These are phyloP conservation scores for Starmerella sirachaensis DNA, from an alignment of 805 yeast species.

Conservation along the genomic window DNA sequence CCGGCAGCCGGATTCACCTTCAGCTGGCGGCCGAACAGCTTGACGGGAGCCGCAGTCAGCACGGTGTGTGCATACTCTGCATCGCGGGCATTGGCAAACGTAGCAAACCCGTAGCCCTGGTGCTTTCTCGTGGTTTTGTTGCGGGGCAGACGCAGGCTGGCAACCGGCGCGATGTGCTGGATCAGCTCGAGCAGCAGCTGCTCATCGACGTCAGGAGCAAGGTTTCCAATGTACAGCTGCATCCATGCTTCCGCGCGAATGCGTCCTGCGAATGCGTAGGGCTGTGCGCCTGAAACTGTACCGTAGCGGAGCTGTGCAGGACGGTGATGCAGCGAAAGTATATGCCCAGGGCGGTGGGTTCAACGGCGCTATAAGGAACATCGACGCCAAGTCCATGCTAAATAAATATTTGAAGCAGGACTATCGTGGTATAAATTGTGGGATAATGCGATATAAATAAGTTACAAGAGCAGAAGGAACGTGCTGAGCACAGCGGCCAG, in stretches of 20 bases:
- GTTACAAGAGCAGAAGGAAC: constrained; percentile 1
- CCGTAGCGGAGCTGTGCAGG: too few relatives aligned
- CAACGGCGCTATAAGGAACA: too few relatives aligned
- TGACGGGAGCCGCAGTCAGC: constrained; percentile 42
- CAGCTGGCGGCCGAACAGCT: constrained; percentile 47
- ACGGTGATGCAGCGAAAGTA: too few relatives aligned
- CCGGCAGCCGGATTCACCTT: constrained; percentile 41
- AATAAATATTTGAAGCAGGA: too few relatives aligned
- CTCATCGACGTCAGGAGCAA: constrained; percentile 67
- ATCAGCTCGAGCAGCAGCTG: constrained; percentile 65
- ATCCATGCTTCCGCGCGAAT: too few relatives aligned
- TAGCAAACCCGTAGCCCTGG: constrained; percentile 85
- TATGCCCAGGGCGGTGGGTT: too few relatives aligned
- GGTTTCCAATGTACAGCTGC: constrained; percentile 63
- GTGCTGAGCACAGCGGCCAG: neutral
- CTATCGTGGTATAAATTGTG: neutral
- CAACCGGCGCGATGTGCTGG: constrained; percentile 72
- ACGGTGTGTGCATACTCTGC: constrained; percentile 56
- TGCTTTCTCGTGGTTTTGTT: constrained; percentile 40
- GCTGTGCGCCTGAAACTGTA: too few relatives aligned
- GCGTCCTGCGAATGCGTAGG: too few relatives aligned
- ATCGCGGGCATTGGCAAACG: constrained; percentile 47
- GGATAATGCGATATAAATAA: neutral
- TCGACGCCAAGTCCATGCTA: too few relatives aligned
- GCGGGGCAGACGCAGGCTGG: constrained; percentile 52